These are phyloP conservation scores for Aphanomyces cochlioides DNA, from an alignment of 352 stramenopile genomes.

Conservation along the genomic window DNA sequence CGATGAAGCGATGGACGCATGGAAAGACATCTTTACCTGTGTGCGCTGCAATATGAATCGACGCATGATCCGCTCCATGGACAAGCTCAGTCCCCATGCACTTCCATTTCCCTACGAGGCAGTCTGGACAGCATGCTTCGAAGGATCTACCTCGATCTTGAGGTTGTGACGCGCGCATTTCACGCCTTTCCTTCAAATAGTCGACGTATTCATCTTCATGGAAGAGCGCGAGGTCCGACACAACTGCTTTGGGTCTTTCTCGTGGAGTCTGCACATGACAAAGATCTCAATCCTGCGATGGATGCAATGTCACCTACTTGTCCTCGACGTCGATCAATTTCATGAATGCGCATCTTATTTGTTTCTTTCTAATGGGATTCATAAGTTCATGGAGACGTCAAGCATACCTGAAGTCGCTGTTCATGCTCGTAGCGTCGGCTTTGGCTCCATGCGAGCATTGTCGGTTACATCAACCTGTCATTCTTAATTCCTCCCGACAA, in stretches of 20 bases:
- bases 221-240: conserved; percentile 19
- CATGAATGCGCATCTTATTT: no score
- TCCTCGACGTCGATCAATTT: no score
- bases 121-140: not conserved
- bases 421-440: conserved; percentile 11
- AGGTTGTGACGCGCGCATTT: conserved; percentile 25
- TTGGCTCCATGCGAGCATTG: conserved; percentile 22
- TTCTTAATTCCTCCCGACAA: no score
- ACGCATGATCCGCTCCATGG: conserved; percentile 17
- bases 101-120: conserved; percentile 24
- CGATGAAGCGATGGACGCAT: not conserved
- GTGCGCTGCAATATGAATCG: conserved; percentile 10
- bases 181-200: conserved; percentile 23
- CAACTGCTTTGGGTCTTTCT: not conserved
- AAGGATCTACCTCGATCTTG: conserved; percentile 12
- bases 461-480: no score
- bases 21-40: not conserved
- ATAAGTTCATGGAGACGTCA: not conserved
- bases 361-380: not conserved
- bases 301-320: not conserved
- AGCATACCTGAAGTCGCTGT: conserved; percentile 1
- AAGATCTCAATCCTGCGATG: not conserved
- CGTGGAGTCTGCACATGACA: not conserved
- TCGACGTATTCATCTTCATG: conserved; percentile 29
- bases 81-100: conserved; percentile 25